Base-by-base conservation (phyloP, 2,329 filamentous ascomycete genomes). In the Eutypa lata region DNA sequence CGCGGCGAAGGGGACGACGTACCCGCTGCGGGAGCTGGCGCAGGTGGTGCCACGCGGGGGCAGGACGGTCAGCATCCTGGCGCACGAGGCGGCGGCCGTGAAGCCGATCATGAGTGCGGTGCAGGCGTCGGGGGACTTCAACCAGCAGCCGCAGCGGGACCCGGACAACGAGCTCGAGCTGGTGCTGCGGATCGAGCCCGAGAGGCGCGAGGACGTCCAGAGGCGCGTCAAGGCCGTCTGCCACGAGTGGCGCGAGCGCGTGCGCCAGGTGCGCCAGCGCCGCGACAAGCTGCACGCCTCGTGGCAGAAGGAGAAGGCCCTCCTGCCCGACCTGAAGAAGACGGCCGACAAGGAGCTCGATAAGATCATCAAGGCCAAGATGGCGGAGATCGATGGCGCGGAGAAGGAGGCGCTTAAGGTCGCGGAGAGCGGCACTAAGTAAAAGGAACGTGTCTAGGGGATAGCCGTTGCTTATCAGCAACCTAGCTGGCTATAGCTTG, bases 91-190 rank as follows among this genome's bases (percentile, higher is more conserved):
- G 38, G 66, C 58, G 7, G 78, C 76, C 62, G 67, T 82, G 59
- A 79, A 80, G 71, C 73, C 78, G 60, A 76, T 83, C 69, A 76
- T 81, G 74, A 76, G 73, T 62, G 80, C 80, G 31, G 72, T 83
- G 48, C 79, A 82, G 69, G 61, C 67, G 28, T 76, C 73, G 61
- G 62, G 66, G n/a, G 74, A 79, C 60, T 83, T 80, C 69, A 83
- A 83, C 73, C 80, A 83, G 74, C 80, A 83, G 74, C 80, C 81
- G 46, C 82, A 84, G 75, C 72, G 72, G 19, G 75, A 74, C 64
- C 72, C 77, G 45, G 81, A 84, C 65, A 83, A 83, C 68, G 79
- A 81, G 67, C 76, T 84, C 21, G 81, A 84, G 72, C 75, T 84
- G 53, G 62, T 79, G 26, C 72, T 84, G 55, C 75, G 74, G 62